These are phyloP conservation scores for Neurospora hispaniola DNA, from an alignment of 495 filamentous ascomycete species.

Conservation along the genomic window DNA sequence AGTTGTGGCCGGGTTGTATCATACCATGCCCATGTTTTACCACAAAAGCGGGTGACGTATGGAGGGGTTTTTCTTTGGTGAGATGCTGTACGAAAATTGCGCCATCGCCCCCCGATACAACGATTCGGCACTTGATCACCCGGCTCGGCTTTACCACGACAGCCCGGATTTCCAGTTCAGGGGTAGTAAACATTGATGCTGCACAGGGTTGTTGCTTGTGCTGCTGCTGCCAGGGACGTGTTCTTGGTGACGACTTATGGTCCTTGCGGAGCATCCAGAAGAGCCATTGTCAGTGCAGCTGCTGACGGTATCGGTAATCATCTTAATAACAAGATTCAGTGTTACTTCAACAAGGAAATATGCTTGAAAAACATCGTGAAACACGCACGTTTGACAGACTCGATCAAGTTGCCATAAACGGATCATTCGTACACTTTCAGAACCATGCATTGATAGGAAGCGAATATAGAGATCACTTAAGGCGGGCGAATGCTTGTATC, in stretches of 20 bases:
- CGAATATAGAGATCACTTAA: not conserved
- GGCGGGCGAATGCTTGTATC: not conserved
- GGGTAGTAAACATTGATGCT: not conserved
- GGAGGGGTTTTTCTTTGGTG: not conserved
- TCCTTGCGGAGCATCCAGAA: not conserved
- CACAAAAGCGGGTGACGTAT: not conserved
- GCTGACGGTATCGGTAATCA: not conserved
- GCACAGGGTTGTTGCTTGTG: not conserved
- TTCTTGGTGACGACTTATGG: not conserved
- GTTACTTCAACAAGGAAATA: not conserved
- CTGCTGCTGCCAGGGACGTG: not conserved
- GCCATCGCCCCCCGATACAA: slow-evolving; percentile 2
- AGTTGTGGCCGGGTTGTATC: not conserved
- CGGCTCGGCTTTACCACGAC: not conserved
- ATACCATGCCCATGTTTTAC: not conserved
- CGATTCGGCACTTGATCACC: not conserved
- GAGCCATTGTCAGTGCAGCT: not conserved
- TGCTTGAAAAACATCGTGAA: not conserved
- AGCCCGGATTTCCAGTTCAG: not conserved
- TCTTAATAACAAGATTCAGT: not conserved
- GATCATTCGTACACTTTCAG: not conserved
- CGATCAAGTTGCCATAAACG: not conserved
- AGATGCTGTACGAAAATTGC: slow-evolving; percentile 3
- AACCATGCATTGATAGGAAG: not conserved
- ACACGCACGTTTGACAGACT: not conserved